Evolutionary conservation across 139 green algal species (phyloP).

Genomic region (Limnomonas spitsbergensis): DNA sequence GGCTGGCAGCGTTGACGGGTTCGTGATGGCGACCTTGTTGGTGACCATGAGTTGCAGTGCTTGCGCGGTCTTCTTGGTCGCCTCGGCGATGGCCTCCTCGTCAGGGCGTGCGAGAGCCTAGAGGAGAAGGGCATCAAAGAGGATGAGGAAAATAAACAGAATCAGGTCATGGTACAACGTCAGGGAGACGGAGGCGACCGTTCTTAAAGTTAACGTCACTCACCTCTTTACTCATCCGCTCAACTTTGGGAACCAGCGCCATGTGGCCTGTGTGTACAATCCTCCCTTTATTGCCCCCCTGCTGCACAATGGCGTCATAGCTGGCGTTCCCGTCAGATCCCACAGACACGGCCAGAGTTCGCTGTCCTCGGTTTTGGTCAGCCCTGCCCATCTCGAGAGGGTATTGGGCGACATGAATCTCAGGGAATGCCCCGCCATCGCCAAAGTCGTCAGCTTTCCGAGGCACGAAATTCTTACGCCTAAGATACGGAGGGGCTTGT

Average conservation of each 20-base stretch:
- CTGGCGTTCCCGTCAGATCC: constrained; percentile 73
- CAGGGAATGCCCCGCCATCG: constrained; percentile 86
- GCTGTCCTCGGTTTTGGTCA: constrained; percentile 36
- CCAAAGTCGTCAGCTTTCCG: constrained; percentile 78
- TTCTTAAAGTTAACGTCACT: neutral
- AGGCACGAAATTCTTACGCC: constrained; percentile 71
- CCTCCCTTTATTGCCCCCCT: constrained; percentile 65
- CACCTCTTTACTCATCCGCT: constrained; percentile 62
- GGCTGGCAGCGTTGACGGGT: constrained; percentile 74
- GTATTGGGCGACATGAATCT: constrained; percentile 90
- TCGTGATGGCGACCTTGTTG: constrained; percentile 69
- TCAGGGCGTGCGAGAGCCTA: constrained; percentile 66
- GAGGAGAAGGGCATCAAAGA: neutral
- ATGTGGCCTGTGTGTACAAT: constrained; percentile 69
- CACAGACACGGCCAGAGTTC: constrained; percentile 79
- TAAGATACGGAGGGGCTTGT: constrained; percentile 64
- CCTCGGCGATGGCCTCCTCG: constrained; percentile 77
- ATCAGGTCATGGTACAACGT: too few species aligned
- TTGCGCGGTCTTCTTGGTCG: constrained; percentile 62
- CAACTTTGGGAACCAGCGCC: constrained; percentile 85
- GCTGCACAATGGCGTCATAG: constrained; percentile 84
- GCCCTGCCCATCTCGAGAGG: constrained; percentile 83
- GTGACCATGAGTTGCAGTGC: constrained; percentile 72
- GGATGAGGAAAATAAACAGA: neutral
- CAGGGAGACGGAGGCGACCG: too few species aligned